Base-by-base conservation (phyloP, 2,329 filamentous ascomycete species). In the Ceratocystis huliohia region DNA sequence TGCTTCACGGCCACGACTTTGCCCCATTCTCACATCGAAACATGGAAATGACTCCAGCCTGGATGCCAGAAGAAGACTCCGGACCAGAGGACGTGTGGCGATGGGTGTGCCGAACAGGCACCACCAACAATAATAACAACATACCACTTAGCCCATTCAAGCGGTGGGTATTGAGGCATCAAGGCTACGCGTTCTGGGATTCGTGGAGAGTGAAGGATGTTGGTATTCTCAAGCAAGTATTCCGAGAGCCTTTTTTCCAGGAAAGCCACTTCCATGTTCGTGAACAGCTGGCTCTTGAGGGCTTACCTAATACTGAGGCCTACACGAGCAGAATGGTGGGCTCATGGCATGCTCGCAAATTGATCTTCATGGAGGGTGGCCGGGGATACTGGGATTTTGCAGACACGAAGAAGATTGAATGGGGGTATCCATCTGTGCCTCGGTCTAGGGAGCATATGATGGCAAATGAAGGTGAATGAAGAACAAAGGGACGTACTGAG, bases 101-200 rank as follows among this genome's bases (percentile, higher is more conserved):
- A 13, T 68, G 67, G 67, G 46, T 68, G 17, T 65, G 59, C 30
- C 28, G 25, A 6, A 44, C 53, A 7, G 66, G 56, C 2, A 7
- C n/a, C 44, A 17, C 53, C n/a, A 13, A 7, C n/a, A 13, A 7
- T 6, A n/a, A 41, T 30, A 20, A 25, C 7, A 22, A 63, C n/a
- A 5, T 30, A n/a, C 50, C 66, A 7, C 22, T 62, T 25, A 44
- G 45, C 30, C 63, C 66, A 2, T 66, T 66, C 25, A 45, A 61
- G 7, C 67, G 67, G 4, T 68, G 65, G 64, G 15, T 66, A 6
- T 25, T 66, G 3, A 50, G 67, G 15, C 46, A 64, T 13, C 20
- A 44, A 13, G 67, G 67, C 44, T 68, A 66, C 63, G 45, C 62
- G 17, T 68, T 68, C 25, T 68, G 67, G 67, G 67, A 68, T 48